Evolutionary conservation across 306 rosid genomes (phyloP), one percentile per base, ranked within the genome.

Genomic region (Rubus parviflorus): DNA sequence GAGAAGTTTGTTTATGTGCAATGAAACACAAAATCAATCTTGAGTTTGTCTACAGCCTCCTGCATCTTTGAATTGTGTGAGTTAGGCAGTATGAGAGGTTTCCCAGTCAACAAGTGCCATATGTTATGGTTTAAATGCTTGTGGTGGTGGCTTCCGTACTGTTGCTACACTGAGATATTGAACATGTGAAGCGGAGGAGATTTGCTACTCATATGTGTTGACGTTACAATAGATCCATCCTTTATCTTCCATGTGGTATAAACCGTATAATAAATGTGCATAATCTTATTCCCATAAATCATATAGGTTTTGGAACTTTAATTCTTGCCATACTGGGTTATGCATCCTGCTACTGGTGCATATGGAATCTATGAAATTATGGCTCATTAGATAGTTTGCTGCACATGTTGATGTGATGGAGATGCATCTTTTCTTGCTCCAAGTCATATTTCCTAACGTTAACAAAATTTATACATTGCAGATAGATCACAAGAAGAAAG

Each of bases 401-500:
- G 22, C 53, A 17, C 8, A 52, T 52, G 20, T 17, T 20, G 16
- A 52, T 19, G 19, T 14, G 37, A 7, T 19, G 60, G 11, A 63
- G 62, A 38, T 38, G 20, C 3, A 12, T 35, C 6, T 51, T 7
- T 66, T 66, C 80, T 35, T 53, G 58, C 17, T 62, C 5, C 3
- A 25, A 35, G 5, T 62, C 41, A 35, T 30, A 62, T 62, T 35
- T 64, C 25, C 14, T 40, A 64, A 38, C 70, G 35, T 57, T 35
- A 37, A 54, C 37, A 53, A n/a, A 57, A 19, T 25, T 6, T 17
- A 10, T 16, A 46, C 52, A 54, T 73, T 86, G 92, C 97, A 92
- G 96, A 88, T 94, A 57, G 96, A 94, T 78, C 97, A 90, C 86
- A 80, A 25, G 85, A 92, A 86, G 93, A 94, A 92, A 72, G 98